Conservation (phyloP, 495 filamentous ascomycete genomes). For the Penicillium desertorum region DNA sequence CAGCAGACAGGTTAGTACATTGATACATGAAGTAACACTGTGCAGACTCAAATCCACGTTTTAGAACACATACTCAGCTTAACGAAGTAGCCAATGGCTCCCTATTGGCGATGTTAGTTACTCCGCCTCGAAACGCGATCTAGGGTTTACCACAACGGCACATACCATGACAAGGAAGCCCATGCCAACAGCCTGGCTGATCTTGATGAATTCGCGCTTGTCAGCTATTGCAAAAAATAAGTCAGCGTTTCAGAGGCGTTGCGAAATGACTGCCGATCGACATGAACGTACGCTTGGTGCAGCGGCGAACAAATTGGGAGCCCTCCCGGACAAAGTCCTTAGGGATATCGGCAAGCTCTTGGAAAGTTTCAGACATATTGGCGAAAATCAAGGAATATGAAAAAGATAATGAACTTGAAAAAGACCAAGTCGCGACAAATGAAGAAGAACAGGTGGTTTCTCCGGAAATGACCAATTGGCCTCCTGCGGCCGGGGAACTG, state of each 20-base stretch:
- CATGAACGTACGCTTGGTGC: conserved; percentile 71
- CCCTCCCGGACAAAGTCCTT: conserved; percentile 81
- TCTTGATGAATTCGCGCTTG: conserved; percentile 86
- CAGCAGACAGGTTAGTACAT: neutral
- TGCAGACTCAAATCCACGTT: conserved; percentile 3
- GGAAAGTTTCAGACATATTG: conserved; percentile 71
- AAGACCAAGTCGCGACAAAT: conserved; percentile 7
- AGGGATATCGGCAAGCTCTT: conserved; percentile 78
- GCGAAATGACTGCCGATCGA: conserved; percentile 12
- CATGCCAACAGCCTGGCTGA: conserved; percentile 92
- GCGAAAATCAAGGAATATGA: conserved; percentile 3
- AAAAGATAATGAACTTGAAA: conserved; percentile 2
- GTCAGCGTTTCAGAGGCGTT: conserved; percentile 18
- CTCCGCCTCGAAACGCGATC: neutral
- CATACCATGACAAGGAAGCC: conserved; percentile 84
- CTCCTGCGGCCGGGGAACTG: neutral
- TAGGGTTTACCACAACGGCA: conserved; percentile 1
- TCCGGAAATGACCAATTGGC: conserved; percentile 9
- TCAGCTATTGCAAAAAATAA: conserved; percentile 54
- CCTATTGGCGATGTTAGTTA: conserved; percentile 27
- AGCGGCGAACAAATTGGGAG: conserved; percentile 76
- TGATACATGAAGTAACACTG: neutral
- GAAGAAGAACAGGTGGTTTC: conserved; percentile 18
- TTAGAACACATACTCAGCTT: conserved; percentile 71
- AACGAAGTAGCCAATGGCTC: conserved; percentile 80